Evolutionary conservation across 768 basidiomycete genomes (phyloP).

Genomic region (Leucosporidium scottii): DNA sequence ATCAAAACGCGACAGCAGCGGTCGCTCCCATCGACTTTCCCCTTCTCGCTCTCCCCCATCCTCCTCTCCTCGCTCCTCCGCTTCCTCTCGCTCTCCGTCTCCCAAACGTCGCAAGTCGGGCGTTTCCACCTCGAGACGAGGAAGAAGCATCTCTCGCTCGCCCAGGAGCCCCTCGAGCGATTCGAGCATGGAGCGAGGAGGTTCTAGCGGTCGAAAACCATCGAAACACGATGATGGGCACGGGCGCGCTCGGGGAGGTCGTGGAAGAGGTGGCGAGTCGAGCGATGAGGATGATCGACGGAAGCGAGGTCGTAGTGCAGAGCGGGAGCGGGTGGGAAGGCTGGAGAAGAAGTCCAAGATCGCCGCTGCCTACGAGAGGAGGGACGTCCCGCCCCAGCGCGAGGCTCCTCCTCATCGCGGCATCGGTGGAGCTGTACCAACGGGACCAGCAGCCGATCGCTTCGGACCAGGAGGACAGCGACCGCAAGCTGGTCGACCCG

Average conservation of each 20-base stretch:
- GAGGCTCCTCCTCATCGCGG: neutral
- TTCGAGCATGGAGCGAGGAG: neutral
- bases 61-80: neutral
- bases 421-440: neutral
- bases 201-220: neutral
- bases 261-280: neutral
- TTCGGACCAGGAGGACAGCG: neutral
- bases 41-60: neutral
- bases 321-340: neutral
- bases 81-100: neutral
- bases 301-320: neutral
- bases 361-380: neutral
- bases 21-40: neutral
- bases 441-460: neutral
- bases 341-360: neutral
- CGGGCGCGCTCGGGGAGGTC: neutral
- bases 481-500: neutral
- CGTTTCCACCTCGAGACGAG: neutral
- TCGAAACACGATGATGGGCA: neutral
- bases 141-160: neutral
- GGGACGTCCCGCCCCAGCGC: neutral
- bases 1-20: neutral
- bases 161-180: neutral
- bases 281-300: neutral
- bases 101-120: neutral